Base-by-base conservation (phyloP, 768 basidiomycete species). In the Gyrodon lividus region DNA sequence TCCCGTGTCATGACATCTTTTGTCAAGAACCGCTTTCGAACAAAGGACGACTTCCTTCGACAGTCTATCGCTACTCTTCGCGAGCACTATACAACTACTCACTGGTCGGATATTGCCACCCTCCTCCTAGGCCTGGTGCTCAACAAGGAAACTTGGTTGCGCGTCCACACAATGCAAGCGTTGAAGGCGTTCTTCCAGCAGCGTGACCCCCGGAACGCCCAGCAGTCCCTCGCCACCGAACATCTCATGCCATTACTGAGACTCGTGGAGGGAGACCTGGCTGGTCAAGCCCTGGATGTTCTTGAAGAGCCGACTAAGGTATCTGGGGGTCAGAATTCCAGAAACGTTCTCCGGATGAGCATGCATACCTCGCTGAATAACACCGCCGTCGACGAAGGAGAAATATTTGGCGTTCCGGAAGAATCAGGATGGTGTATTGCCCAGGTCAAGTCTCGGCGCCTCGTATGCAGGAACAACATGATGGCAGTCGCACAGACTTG, bases 291-390 rank as follows among this genome's bases (percentile, higher is more conserved):
- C 1, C 77, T 98, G 42, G 94, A 95, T 43, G 92, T 98, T n/a
- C 78, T 98, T 6, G 93, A 97, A 60, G 89, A 94, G 59, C 93
- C 93, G 0, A 83, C 90, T 69, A 81, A 78, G 17, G 86, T 93
- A 71, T 82, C 83, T 1, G 82, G 84, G 38, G 87, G 89, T 20
- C 84, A 82, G 42, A 78, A 86, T 0, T 89, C 91, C 1, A 87
- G 87, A 52, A 87, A 92, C 58, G 89, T 94, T n/a, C 75, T 95
- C 20, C 82, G 91, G 6, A 92, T 95, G 90, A 93, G 92, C 68
- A 86, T 94, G 82, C 85, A 88, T 56, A 65, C 77, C 20, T 79
- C 77, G 24, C 67, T 76, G 14, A 67, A 70, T 30, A 64, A 72
- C 24, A 64, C 72, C 22, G 72, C 77, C 38, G 72, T 77, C 10